These are phyloP conservation scores for Pleomassaria siparia DNA, from an alignment of 2,329 filamentous ascomycete genomes.

Conservation along the genomic window DNA sequence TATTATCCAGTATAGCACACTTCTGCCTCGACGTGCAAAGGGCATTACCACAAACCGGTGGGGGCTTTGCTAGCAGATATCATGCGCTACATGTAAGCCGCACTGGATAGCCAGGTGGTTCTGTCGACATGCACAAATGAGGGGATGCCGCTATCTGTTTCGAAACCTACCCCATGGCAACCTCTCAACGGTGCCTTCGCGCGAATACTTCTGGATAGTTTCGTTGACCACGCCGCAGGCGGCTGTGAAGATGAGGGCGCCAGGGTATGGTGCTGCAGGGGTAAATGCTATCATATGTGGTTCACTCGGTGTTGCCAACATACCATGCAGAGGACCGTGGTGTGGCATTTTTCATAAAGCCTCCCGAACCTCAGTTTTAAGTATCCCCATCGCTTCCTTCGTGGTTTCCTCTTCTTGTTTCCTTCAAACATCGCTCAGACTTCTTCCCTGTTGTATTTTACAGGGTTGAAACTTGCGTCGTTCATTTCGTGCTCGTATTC, in stretches of 20 bases:
- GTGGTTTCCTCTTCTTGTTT: not conserved
- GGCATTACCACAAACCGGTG: not conserved
- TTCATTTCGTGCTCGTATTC: slow-evolving; percentile 10
- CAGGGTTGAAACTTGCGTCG: slow-evolving; percentile 19
- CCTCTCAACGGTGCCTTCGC: too few relatives aligned
- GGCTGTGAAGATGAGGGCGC: slow-evolving; percentile 1
- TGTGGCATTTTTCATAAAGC: not conserved
- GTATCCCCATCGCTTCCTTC: not conserved
- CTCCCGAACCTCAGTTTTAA: too few relatives aligned
- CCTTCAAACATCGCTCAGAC: not conserved
- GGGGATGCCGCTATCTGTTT: slow-evolving; percentile 15
- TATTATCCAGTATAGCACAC: not conserved
- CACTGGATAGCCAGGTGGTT: too few relatives aligned
- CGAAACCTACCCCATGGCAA: slow-evolving; percentile 17
- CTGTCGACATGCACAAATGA: not conserved
- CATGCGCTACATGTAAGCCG: too few relatives aligned
- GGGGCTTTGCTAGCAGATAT: not conserved
- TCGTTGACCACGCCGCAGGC: slow-evolving; percentile 11
- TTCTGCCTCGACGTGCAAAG: not conserved
- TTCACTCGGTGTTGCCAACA: slow-evolving; percentile 6
- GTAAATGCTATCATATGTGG: not conserved
- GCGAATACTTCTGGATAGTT: slow-evolving; percentile 1
- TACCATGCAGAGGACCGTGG: slow-evolving; percentile 2
- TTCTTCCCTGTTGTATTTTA: slow-evolving; percentile 5
- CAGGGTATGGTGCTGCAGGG: slow-evolving; percentile 9